These are phyloP conservation scores for Bolboschoenus planiculmis DNA, from an alignment of 176 grass and related monocot species.

Conservation along the genomic window DNA sequence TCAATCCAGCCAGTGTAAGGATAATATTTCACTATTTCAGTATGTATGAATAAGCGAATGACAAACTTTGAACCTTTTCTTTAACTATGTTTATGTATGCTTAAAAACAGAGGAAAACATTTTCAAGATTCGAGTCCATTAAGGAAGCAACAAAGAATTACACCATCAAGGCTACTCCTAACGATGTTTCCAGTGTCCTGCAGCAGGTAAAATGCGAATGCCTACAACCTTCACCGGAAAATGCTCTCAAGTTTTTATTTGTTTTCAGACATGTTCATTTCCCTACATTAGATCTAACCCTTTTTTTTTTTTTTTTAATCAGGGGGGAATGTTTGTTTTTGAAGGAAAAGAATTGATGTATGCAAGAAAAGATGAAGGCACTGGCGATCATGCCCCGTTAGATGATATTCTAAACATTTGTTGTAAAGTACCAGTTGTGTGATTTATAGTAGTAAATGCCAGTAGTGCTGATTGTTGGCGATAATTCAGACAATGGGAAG, in stretches of 20 bases:
- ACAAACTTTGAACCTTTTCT: neutral
- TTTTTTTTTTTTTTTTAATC: neutral
- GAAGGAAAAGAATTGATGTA: slow-evolving; percentile 70
- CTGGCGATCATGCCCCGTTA: slow-evolving; percentile 70
- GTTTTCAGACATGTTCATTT: neutral
- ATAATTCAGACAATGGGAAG: neutral
- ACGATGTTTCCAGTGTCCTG: slow-evolving; percentile 35
- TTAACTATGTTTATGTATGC: neutral
- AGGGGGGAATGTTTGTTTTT: slow-evolving; percentile 95
- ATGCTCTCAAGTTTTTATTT: neutral
- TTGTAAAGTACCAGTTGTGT: slow-evolving; percentile 5
- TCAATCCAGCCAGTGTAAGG: slow-evolving; percentile 69
- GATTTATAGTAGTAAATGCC: slow-evolving; percentile 4
- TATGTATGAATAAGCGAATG: neutral
- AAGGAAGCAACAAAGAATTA: slow-evolving; percentile 55
- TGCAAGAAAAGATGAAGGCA: slow-evolving; percentile 87
- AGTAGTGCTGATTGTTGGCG: neutral
- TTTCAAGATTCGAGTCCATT: slow-evolving; percentile 54
- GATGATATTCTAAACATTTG: slow-evolving; percentile 49
- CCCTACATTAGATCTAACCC: neutral
- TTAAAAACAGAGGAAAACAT: slow-evolving; percentile 39
- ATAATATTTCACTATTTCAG: neutral
- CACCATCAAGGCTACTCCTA: slow-evolving; percentile 41
- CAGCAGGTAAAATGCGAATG: slow-evolving; percentile 37
- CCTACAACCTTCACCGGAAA: neutral